Evolutionary conservation across 352 stramenopile species (phyloP).

Genomic region (Thraustochytrium sp.): DNA sequence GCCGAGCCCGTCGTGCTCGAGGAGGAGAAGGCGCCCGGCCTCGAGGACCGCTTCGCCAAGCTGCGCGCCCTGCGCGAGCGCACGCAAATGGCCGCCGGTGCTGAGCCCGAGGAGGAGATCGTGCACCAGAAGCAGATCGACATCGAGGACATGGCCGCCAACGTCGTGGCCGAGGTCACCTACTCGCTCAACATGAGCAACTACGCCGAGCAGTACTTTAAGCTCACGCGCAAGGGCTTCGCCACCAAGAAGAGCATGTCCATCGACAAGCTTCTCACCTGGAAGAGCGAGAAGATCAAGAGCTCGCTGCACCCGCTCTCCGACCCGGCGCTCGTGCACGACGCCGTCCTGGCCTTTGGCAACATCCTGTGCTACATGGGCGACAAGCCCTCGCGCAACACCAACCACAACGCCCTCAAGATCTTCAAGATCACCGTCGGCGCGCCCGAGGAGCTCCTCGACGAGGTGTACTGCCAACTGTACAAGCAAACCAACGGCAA

Average conservation of each 20-base stretch:
- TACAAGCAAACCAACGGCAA: conserved; percentile 69
- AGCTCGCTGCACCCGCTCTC: conserved; percentile 53
- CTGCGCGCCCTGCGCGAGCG: conserved; percentile 24
- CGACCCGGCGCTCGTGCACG: conserved; percentile 47
- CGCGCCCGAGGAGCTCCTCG: conserved; percentile 58
- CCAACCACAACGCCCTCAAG: conserved; percentile 66
- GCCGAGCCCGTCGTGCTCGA: not conserved
- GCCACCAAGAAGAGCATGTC: conserved; percentile 45
- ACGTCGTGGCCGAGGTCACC: conserved; percentile 25
- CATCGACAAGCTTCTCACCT: conserved; percentile 58
- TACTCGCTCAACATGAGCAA: conserved; percentile 43
- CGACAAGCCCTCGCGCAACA: conserved; percentile 60
- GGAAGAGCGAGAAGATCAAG: conserved; percentile 61
- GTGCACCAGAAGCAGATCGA: conserved; percentile 39
- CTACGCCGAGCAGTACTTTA: conserved; percentile 53
- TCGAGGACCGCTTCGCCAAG: conserved; percentile 34
- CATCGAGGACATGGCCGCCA: conserved; percentile 13
- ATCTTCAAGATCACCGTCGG: conserved; percentile 64
- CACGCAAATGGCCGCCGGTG: not conserved
- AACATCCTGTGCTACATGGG: conserved; percentile 72
- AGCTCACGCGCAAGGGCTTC: conserved; percentile 52
- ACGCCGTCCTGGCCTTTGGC: conserved; percentile 63
- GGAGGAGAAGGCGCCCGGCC: not conserved
- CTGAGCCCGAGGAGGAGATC: not conserved
- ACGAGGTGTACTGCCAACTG: conserved; percentile 72